A percentile compares a stretch with the other conserved stretches of the same genome.
Evolutionary conservation across 176 grass and related monocot species (phyloP).

Genomic region (Carex parvula): DNA sequence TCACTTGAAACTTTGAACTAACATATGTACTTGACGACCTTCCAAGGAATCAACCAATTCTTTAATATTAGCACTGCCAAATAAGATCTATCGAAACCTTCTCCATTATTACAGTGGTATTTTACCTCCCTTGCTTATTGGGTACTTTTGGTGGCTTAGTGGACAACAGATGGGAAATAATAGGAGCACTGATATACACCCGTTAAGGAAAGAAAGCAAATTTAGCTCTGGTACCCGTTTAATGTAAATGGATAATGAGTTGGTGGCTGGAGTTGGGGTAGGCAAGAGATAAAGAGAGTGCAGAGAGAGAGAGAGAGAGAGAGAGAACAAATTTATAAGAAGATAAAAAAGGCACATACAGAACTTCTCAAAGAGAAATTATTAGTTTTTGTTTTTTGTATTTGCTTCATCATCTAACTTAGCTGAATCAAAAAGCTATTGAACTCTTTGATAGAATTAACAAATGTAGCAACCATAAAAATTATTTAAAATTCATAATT

Average conservation of each 20-base stretch:
- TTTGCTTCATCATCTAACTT: slow-evolving; percentile 8
- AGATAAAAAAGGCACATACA: neutral
- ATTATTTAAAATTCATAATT: neutral
- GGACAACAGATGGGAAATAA: neutral
- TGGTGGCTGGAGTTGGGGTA: neutral
- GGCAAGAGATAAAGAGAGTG: neutral
- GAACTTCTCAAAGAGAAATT: neutral
- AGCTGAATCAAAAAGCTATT: neutral
- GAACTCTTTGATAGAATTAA: neutral
- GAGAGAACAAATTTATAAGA: neutral
- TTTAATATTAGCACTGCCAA: neutral
- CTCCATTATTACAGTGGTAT: neutral
- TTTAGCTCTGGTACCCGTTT: neutral
- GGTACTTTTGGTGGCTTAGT: neutral
- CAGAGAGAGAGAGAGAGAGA: neutral
- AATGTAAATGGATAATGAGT: neutral
- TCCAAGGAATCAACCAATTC: neutral
- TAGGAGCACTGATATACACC: neutral
- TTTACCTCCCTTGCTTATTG: neutral
- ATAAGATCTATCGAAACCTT: neutral
- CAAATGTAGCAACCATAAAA: neutral
- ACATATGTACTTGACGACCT: neutral
- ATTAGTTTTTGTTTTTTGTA: neutral
- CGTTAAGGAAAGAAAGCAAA: neutral
- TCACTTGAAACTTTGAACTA: neutral